Conservation (phyloP, 805 yeast species). For the Pichia sporocuriosa region DNA sequence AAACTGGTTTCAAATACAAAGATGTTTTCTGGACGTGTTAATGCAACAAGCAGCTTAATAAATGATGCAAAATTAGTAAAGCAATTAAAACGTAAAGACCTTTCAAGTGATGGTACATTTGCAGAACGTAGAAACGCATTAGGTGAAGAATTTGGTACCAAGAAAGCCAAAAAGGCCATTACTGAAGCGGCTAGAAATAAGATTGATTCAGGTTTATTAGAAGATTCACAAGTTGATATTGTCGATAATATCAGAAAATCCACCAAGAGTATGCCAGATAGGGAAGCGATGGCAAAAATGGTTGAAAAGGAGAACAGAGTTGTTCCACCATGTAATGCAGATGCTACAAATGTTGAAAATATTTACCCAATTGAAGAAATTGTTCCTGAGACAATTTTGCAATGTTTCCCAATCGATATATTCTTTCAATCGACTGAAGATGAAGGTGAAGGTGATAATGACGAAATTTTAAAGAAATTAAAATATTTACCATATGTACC, state of each 20-base stretch:
- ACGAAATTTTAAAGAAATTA: conserved; percentile 31
- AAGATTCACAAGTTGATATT: conserved; percentile 63
- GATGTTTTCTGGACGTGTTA: conserved; percentile 20
- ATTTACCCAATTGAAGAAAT: conserved; percentile 69
- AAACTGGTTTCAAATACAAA: conserved; percentile 40
- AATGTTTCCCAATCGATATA: conserved; percentile 56
- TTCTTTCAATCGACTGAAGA: conserved; percentile 28
- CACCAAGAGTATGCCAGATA: conserved; percentile 69
- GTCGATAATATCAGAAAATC: conserved; percentile 68
- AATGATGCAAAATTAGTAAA: conserved; percentile 13
- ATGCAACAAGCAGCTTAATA: conserved; percentile 29
- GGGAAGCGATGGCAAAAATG: conserved; percentile 49
- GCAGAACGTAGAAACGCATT: conserved; percentile 62
- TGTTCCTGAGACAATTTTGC: conserved; percentile 61
- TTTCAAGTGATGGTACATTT: conserved; percentile 9
- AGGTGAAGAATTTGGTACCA: conserved; percentile 97
- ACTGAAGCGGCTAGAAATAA: conserved; percentile 73
- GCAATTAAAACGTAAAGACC: conserved; percentile 9
- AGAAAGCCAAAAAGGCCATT: conserved; percentile 89
- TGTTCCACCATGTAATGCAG: conserved; percentile 68
- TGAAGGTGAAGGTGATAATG: conserved; percentile 31
- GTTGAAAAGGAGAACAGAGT: conserved; percentile 67
- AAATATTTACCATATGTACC: conserved; percentile 8
- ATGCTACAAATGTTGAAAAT: conserved; percentile 78
- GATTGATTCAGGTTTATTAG: conserved; percentile 78